phyloP scores from a whole-genome alignment of 306 rosid genomes.

The Spatholobus suberectus region DNA sequence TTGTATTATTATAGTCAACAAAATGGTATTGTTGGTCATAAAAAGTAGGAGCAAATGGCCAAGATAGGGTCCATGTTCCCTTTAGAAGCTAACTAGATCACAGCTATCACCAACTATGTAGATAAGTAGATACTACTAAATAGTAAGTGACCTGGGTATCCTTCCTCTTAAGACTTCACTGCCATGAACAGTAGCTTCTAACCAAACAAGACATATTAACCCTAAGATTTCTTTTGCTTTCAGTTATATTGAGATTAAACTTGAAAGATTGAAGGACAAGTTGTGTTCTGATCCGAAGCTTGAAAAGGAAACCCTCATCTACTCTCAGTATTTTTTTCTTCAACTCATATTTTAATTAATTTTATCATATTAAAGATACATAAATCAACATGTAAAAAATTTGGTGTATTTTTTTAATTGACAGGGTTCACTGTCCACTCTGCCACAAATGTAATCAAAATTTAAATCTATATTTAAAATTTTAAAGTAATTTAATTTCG shows the following conservation, averaged over 20 bases:
- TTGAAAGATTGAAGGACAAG: too few species aligned
- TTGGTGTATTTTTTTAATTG: neutral
- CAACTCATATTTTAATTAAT: neutral
- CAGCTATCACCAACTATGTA: slow-evolving; percentile 44
- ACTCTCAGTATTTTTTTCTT: neutral
- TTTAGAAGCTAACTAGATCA: slow-evolving; percentile 8
- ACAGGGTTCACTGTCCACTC: neutral
- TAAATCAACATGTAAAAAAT: neutral
- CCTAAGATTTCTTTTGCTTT: neutral
- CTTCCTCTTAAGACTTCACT: neutral
- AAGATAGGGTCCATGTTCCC: slow-evolving; percentile 31
- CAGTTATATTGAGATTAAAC: too few species aligned
- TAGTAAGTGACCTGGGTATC: neutral
- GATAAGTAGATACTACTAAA: neutral
- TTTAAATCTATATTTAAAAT: neutral
- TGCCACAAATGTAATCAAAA: too few species aligned
- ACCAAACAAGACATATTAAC: neutral
- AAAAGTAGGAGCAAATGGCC: slow-evolving; percentile 32
- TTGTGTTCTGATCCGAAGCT: neutral
- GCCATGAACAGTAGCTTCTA: neutral
- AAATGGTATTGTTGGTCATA: slow-evolving; percentile 11
- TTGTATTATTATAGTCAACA: slow-evolving; percentile 39
- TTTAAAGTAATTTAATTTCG: neutral
- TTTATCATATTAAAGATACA: neutral
- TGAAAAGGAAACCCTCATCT: neutral